A percentile compares a stretch with the other conserved stretches of the same genome.
phyloP scores from a whole-genome alignment of 2,329 filamentous ascomycete species.

The Ascochyta clinopodiicola region DNA sequence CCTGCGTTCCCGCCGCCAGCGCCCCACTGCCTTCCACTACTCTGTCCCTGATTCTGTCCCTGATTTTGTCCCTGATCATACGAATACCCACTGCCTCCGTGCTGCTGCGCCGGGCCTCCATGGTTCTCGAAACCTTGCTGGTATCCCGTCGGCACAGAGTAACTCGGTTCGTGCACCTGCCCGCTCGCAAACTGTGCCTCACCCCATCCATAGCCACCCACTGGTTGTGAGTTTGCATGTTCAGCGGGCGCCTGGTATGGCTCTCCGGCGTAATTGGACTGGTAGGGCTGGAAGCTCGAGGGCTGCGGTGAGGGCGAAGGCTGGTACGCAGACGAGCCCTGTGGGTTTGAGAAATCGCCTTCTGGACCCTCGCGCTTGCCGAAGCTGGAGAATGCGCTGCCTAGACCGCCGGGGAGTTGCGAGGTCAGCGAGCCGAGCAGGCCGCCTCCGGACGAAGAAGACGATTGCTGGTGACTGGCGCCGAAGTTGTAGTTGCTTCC shows the following conservation, averaged over 20 bases:
- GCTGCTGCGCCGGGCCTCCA: constrained; percentile 13
- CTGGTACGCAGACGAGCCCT: constrained; percentile 21
- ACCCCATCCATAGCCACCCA: constrained; percentile 35
- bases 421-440: constrained; percentile 33
- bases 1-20: constrained; percentile 36
- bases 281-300: constrained; percentile 44
- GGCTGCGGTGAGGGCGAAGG: constrained; percentile 36
- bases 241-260: constrained; percentile 37
- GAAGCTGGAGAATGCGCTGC: constrained; percentile 27
- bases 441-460: constrained; percentile 23
- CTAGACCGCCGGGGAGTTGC: constrained; percentile 26
- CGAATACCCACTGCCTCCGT: constrained; percentile 29
- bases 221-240: constrained; percentile 34
- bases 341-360: constrained; percentile 19
- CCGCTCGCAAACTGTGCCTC: constrained; percentile 41
- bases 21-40: constrained; percentile 41
- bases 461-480: constrained; percentile 19
- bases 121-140: constrained; percentile 48
- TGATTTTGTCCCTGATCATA: constrained; percentile 30
- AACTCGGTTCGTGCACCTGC: constrained; percentile 41
- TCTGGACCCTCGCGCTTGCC: constrained; percentile 34
- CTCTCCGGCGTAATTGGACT: constrained; percentile 42
- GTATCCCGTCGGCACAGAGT: constrained; percentile 44
- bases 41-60: constrained; percentile 2
- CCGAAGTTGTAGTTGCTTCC: constrained; percentile 21